These are phyloP conservation scores for Sanghuangporus sanghuang DNA, from an alignment of 1,284 basidiomycete species.

Conservation along the genomic window DNA sequence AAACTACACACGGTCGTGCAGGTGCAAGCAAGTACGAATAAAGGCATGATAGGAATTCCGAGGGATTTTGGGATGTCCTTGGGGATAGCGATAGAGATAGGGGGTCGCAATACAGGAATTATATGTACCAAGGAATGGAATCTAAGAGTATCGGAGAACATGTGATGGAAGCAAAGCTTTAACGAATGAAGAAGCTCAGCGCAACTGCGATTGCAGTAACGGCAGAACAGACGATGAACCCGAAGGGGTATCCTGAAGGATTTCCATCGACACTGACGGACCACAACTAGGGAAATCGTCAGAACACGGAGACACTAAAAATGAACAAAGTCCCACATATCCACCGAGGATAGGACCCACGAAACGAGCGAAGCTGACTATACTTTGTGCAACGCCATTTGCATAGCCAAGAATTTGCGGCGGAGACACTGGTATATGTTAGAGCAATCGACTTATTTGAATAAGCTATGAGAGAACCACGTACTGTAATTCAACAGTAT, in stretches of 20 bases:
- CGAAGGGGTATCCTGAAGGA: conserved; percentile 66
- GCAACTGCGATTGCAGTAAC: conserved; percentile 58
- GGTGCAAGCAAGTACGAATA: neutral
- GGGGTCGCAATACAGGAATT: neutral
- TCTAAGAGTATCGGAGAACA: too few species aligned
- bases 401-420: conserved; percentile 70
- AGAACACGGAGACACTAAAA: neutral
- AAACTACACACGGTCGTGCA: neutral
- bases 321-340: conserved; percentile 44
- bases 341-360: conserved; percentile 75
- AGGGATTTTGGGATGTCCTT: neutral
- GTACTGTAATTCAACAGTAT: conserved; percentile 78
- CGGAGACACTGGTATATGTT: conserved; percentile 60
- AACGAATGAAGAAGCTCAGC: conserved; percentile 72
- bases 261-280: conserved; percentile 61
- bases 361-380: conserved; percentile 77
- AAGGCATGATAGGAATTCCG: neutral
- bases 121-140: neutral
- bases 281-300: conserved; percentile 57
- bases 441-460: neutral
- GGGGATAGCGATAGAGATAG: neutral
- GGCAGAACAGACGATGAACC: conserved; percentile 61
- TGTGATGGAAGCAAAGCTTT: conserved; percentile 23
- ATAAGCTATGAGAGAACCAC: conserved; percentile 24
- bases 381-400: conserved; percentile 79